phyloP scores from a whole-genome alignment of 306 rosid genomes.

The Aeschynomene evenia region DNA sequence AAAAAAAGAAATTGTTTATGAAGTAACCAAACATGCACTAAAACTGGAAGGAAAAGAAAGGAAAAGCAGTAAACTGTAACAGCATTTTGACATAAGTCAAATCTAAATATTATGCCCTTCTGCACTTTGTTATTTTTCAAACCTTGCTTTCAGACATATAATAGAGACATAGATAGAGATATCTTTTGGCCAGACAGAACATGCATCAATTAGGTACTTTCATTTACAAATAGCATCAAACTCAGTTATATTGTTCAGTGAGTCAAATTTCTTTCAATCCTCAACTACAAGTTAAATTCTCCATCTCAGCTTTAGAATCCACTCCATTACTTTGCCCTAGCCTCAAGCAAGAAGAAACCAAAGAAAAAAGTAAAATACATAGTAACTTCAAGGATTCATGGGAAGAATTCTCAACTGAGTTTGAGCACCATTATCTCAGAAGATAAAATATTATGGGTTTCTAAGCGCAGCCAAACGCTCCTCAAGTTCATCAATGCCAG shows the following conservation, averaged over 20 bases:
- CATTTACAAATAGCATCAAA: background rate
- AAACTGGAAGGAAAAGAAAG: no score
- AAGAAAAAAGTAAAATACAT: background rate
- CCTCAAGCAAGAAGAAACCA: background rate
- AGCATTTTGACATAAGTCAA: background rate
- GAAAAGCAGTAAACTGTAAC: background rate
- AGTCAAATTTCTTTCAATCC: background rate
- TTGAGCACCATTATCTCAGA: background rate
- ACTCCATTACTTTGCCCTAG: background rate
- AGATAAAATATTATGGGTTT: slow-evolving; percentile 44
- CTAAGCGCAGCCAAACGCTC: slow-evolving; percentile 73
- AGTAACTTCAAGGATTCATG: background rate
- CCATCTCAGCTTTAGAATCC: slow-evolving; percentile 7
- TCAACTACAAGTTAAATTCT: background rate
- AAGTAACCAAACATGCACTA: no score
- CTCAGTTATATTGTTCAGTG: background rate
- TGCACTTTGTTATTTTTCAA: no score
- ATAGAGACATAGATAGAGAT: background rate
- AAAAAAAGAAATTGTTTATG: no score
- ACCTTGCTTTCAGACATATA: background rate
- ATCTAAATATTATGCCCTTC: no score
- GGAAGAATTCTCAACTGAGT: background rate
- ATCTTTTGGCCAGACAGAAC: background rate
- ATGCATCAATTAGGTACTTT: background rate
- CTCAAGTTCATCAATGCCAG: slow-evolving; percentile 62